Percentiles rank a stretch among this genome's conserved stretches.
Conservation (phyloP, 495 filamentous ascomycete species). For the Jackrogersella minutella region DNA sequence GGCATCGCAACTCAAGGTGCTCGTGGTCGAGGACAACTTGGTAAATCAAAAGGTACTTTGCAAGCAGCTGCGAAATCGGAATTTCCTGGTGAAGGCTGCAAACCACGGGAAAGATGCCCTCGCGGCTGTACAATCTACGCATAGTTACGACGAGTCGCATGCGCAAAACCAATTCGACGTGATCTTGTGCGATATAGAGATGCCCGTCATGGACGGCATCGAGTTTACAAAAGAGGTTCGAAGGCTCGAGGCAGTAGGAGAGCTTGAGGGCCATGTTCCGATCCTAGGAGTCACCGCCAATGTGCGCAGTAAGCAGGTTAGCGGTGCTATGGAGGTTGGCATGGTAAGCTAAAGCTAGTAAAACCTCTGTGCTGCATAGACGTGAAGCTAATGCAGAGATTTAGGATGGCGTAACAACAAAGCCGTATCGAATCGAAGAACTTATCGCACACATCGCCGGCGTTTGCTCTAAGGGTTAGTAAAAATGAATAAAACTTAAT, state of each 20-base stretch:
- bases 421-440: conserved; percentile 74
- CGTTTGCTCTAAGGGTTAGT: conserved; percentile 29
- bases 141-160: conserved; percentile 23
- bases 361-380: neutral
- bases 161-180: conserved; percentile 55
- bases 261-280: conserved; percentile 63
- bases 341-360: conserved; percentile 59
- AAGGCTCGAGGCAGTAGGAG: conserved; percentile 62
- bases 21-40: conserved; percentile 80
- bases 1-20: conserved; percentile 48
- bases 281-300: conserved; percentile 84
- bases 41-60: conserved; percentile 76
- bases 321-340: conserved; percentile 69
- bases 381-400: neutral
- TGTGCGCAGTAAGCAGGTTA: conserved; percentile 71
- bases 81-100: conserved; percentile 71
- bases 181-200: conserved; percentile 84
- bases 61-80: conserved; percentile 67
- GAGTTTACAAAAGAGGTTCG: conserved; percentile 73
- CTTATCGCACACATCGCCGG: conserved; percentile 67
- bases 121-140: conserved; percentile 52
- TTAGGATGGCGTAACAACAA: conserved; percentile 74
- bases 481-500: no score
- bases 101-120: conserved; percentile 82
- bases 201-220: conserved; percentile 84